These are phyloP conservation scores for Sugiyamaella floridensis DNA, from an alignment of 805 yeast species.

Conservation along the genomic window DNA sequence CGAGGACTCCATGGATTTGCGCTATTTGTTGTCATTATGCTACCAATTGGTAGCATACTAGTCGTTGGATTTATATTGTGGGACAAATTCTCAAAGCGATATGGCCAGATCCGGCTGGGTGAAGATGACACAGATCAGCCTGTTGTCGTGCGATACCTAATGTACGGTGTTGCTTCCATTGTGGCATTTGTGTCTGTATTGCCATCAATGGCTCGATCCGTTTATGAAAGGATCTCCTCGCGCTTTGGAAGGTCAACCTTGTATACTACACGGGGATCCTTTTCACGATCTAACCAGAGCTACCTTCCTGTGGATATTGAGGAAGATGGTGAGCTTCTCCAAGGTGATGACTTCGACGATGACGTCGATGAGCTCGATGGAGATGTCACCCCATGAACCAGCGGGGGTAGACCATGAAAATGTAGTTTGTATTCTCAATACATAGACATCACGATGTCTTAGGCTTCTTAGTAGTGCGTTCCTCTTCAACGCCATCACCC, in stretches of 20 bases:
- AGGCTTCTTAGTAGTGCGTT: slow-evolving; percentile 19
- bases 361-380: slow-evolving; percentile 19
- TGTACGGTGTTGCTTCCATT: slow-evolving; percentile 29
- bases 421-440: not conserved
- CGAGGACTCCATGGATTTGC: slow-evolving; percentile 49
- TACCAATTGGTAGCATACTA: slow-evolving; percentile 50
- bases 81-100: slow-evolving; percentile 70
- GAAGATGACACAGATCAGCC: slow-evolving; percentile 39
- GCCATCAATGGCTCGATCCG: slow-evolving; percentile 15
- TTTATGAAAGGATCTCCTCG: slow-evolving; percentile 4
- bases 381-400: not conserved
- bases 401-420: not conserved
- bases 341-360: slow-evolving; percentile 25
- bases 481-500: slow-evolving; percentile 10
- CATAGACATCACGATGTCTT: slow-evolving; percentile 6
- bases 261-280: slow-evolving; percentile 21
- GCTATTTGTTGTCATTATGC: slow-evolving; percentile 44
- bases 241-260: slow-evolving; percentile 2
- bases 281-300: slow-evolving; percentile 10
- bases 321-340: slow-evolving; percentile 29
- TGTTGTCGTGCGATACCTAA: slow-evolving; percentile 17
- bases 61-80: slow-evolving; percentile 64
- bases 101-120: slow-evolving; percentile 83
- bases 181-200: slow-evolving; percentile 21
- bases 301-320: slow-evolving; percentile 29